Evolutionary conservation across 192 early-diverging fungal genomes (phyloP).

Genomic region (Chytriomyces confervae): DNA sequence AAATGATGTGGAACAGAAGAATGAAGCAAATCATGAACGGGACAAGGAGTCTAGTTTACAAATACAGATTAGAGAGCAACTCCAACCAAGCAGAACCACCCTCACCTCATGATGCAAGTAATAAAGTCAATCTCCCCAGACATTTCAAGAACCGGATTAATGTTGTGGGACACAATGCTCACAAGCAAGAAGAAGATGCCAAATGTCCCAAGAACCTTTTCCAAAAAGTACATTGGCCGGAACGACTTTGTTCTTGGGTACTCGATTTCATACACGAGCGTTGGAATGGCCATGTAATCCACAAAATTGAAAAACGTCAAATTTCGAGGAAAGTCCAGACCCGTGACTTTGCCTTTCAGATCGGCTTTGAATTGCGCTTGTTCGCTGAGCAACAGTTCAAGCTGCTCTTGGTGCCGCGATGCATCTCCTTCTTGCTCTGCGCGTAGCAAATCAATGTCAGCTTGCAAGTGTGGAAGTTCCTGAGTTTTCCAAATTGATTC

Average conservation of each 20-base stretch:
- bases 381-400: slow-evolving; percentile 58
- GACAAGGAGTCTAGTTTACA: slow-evolving; percentile 64
- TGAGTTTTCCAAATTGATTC: slow-evolving; percentile 54
- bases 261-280: slow-evolving; percentile 91
- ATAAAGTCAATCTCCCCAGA: slow-evolving; percentile 64
- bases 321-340: slow-evolving; percentile 73
- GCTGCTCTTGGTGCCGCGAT: slow-evolving; percentile 12
- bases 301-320: slow-evolving; percentile 82
- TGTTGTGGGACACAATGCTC: slow-evolving; percentile 85
- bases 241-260: slow-evolving; percentile 89
- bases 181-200: slow-evolving; percentile 84
- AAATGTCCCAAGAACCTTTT: slow-evolving; percentile 77
- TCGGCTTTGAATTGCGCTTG: slow-evolving; percentile 33
- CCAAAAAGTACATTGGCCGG: slow-evolving; percentile 84
- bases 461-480: not conserved
- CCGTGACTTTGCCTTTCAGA: slow-evolving; percentile 45
- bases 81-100: not conserved
- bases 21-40: slow-evolving; percentile 93
- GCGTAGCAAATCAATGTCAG: slow-evolving; percentile 31
- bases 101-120: slow-evolving; percentile 49
- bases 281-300: slow-evolving; percentile 87
- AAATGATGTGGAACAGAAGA: slow-evolving; percentile 92
- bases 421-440: not conserved
- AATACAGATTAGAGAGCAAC: not conserved
- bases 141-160: slow-evolving; percentile 77